phyloP scores from a whole-genome alignment of 768 basidiomycete species.

The Favolaschia claudopus region DNA sequence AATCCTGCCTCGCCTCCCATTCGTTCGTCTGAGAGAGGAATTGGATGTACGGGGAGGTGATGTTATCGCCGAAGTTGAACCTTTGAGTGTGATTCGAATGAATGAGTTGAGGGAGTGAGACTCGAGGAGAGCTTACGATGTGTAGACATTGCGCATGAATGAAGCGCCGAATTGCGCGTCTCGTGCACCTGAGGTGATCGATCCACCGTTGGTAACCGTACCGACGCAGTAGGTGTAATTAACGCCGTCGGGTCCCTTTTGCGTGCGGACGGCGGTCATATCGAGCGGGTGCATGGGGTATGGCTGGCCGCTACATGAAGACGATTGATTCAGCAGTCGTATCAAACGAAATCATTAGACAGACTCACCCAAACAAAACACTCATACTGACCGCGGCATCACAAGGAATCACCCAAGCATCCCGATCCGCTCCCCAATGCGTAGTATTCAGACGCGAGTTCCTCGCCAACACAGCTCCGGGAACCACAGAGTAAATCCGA shows the following conservation, averaged over 20 bases:
- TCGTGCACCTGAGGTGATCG: neutral
- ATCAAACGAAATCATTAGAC: neutral
- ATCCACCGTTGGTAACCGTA: neutral
- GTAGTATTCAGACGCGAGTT: neutral
- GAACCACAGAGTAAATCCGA: neutral
- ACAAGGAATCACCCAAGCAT: neutral
- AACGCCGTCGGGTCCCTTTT: neutral
- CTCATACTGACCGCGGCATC: neutral
- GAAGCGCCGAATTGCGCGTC: neutral
- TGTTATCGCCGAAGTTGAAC: slow-evolving; percentile 2
- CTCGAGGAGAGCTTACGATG: neutral
- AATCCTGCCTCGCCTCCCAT: neutral
- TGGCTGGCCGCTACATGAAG: neutral
- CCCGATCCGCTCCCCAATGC: neutral
- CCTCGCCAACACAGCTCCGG: neutral
- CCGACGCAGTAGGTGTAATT: neutral
- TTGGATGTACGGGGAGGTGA: neutral
- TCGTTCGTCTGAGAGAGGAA: neutral
- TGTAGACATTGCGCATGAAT: slow-evolving; percentile 4
- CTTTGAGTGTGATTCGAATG: too few relatives aligned
- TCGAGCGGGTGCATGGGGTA: neutral
- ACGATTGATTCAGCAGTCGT: neutral
- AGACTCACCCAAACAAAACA: neutral
- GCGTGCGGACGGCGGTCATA: neutral
- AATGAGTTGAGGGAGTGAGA: neutral